A percentile compares a stretch with the other conserved stretches of the same genome.
Evolutionary conservation across 495 filamentous ascomycete genomes (phyloP).

Genomic region (Trichoderma erinaceum): DNA sequence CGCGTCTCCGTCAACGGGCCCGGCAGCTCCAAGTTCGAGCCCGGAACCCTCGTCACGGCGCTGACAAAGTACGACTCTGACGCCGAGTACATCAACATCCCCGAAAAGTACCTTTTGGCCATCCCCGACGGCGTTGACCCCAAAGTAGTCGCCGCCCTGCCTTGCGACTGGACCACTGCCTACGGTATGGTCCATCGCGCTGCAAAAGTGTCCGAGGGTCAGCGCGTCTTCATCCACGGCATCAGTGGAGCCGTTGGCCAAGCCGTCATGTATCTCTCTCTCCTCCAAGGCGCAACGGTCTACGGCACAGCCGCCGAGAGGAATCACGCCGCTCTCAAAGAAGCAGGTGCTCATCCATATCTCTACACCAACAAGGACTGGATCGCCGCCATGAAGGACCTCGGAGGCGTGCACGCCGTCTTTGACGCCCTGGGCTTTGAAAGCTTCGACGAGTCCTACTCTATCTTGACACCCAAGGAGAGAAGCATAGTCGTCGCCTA

Average conservation of each 20-base stretch:
- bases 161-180: slow-evolving; percentile 37
- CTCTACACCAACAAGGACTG: slow-evolving; percentile 40
- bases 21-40: slow-evolving; percentile 23
- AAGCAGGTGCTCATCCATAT: slow-evolving; percentile 30
- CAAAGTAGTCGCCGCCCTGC: slow-evolving; percentile 29
- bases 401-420: slow-evolving; percentile 36
- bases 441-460: slow-evolving; percentile 40
- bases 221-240: slow-evolving; percentile 40
- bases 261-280: slow-evolving; percentile 29
- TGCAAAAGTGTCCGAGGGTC: slow-evolving; percentile 32
- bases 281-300: slow-evolving; percentile 32
- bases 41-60: slow-evolving; percentile 32
- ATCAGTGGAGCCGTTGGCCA: slow-evolving; percentile 39
- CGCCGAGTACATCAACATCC: slow-evolving; percentile 33
- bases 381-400: slow-evolving; percentile 33
- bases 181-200: slow-evolving; percentile 35
- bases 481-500: slow-evolving; percentile 24
- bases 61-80: slow-evolving; percentile 38
- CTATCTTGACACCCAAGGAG: slow-evolving; percentile 25
- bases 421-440: slow-evolving; percentile 43
- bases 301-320: slow-evolving; percentile 37
- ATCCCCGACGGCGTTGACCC: slow-evolving; percentile 32
- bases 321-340: slow-evolving; percentile 32
- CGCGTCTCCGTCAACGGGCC: slow-evolving; percentile 27
- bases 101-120: slow-evolving; percentile 33